phyloP scores from a whole-genome alignment of 2,329 filamentous ascomycete genomes.

The Bisporella sp. region DNA sequence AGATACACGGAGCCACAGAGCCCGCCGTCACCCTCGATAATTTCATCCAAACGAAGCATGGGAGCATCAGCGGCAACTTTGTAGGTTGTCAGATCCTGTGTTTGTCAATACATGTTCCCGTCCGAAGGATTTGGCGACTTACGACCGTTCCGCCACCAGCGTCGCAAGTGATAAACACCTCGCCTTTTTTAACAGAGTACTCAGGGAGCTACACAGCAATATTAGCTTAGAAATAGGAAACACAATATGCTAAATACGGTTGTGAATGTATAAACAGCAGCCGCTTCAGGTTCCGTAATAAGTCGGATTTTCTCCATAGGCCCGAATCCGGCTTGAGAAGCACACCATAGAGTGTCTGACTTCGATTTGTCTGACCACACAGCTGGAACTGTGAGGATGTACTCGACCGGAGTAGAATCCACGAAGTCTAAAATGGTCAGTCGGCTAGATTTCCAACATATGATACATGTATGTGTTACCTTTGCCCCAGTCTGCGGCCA shows the following conservation, averaged over 20 bases:
- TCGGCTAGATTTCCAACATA: neutral
- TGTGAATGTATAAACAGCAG: neutral
- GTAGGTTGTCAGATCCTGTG: neutral
- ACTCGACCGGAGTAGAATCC: neutral
- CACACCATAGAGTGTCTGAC: neutral
- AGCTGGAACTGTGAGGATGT: constrained; percentile 1
- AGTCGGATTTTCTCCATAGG: neutral
- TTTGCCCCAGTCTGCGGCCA: neutral
- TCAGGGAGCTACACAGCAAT: neutral
- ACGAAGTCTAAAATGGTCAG: neutral
- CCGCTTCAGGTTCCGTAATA: constrained; percentile 2
- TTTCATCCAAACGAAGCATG: neutral
- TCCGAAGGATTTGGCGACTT: neutral
- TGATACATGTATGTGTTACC: neutral
- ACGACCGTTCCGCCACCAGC: neutral
- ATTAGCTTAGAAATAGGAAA: neutral
- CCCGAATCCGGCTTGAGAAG: neutral
- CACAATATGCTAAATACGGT: neutral
- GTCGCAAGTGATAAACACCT: neutral
- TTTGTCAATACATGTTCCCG: neutral
- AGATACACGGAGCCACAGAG: constrained; percentile 2
- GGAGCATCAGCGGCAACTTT: neutral
- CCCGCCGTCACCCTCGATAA: neutral
- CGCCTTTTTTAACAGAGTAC: neutral
- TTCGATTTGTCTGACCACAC: constrained; percentile 2